A percentile compares a stretch with the other conserved stretches of the same genome.
Evolutionary conservation across 148 eudicot species (phyloP).

Genomic region (Vaccinium corymbosum): DNA sequence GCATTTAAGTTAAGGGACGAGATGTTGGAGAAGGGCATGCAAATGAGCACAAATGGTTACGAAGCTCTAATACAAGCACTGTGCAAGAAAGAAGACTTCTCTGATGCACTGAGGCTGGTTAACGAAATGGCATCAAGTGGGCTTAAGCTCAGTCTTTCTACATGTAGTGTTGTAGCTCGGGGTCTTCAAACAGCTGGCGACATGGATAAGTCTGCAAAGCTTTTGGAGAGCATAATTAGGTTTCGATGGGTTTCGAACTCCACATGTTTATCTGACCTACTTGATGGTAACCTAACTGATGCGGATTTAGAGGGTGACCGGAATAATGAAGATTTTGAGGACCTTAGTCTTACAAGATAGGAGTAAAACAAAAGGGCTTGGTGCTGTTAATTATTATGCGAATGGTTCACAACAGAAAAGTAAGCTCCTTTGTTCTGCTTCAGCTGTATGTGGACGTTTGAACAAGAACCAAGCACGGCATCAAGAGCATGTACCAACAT

Average conservation of each 20-base stretch:
- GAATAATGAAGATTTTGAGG: slow-evolving; percentile 6
- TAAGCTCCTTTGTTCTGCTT: slow-evolving; percentile 1
- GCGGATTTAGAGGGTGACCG: neutral
- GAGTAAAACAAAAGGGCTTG: neutral
- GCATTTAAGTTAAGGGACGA: slow-evolving; percentile 51
- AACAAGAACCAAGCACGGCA: neutral
- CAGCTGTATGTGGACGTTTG: neutral
- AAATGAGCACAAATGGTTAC: neutral
- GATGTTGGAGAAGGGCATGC: slow-evolving; percentile 41
- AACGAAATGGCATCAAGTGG: neutral
- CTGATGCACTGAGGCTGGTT: neutral
- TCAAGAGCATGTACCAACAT: neutral
- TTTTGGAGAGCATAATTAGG: slow-evolving; percentile 11
- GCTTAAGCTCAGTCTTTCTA: neutral
- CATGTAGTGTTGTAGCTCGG: neutral
- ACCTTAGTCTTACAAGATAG: neutral
- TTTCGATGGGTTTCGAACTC: slow-evolving; percentile 10
- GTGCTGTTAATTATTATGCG: neutral
- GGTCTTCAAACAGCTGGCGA: slow-evolving; percentile 7
- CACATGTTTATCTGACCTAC: neutral
- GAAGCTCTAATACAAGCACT: slow-evolving; percentile 7
- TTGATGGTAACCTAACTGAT: slow-evolving; percentile 9
- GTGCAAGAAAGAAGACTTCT: slow-evolving; percentile 12
- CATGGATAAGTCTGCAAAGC: slow-evolving; percentile 5
- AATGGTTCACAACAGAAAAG: neutral